Conservation (phyloP, 352 stramenopile species). For the Phytophthora sp. region DNA sequence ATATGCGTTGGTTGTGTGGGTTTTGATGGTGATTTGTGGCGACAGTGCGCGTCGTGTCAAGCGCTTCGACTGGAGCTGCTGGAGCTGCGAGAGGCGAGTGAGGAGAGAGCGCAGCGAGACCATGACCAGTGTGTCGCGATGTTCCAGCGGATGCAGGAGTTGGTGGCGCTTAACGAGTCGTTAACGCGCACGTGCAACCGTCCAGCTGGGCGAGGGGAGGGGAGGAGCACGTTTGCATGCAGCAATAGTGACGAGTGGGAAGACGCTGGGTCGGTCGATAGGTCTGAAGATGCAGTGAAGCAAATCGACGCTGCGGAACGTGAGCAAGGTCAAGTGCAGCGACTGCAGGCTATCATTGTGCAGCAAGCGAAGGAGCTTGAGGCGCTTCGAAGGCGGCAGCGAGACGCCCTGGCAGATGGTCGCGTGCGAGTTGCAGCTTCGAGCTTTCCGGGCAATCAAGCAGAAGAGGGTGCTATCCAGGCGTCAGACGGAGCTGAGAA, state of each 20-base stretch:
- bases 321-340: slow-evolving; percentile 12
- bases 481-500: background rate
- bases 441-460: slow-evolving; percentile 3
- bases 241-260: background rate
- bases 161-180: slow-evolving; percentile 44
- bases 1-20: no score
- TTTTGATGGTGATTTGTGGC: no score
- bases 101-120: slow-evolving; percentile 35
- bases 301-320: background rate
- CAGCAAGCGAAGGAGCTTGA: slow-evolving; percentile 48
- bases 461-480: background rate
- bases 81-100: slow-evolving; percentile 15
- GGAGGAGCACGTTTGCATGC: background rate
- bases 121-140: slow-evolving; percentile 46
- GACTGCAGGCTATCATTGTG: slow-evolving; percentile 44
- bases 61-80: slow-evolving; percentile 21
- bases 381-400: slow-evolving; percentile 17
- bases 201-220: background rate
- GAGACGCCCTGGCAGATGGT: slow-evolving; percentile 5
- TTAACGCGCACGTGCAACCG: slow-evolving; percentile 1
- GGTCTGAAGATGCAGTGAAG: background rate
- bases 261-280: background rate
- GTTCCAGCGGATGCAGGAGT: slow-evolving; percentile 52
- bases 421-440: background rate
- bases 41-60: slow-evolving; percentile 27